Conservation (phyloP, 352 stramenopile species). For the Phytophthora quininea region DNA sequence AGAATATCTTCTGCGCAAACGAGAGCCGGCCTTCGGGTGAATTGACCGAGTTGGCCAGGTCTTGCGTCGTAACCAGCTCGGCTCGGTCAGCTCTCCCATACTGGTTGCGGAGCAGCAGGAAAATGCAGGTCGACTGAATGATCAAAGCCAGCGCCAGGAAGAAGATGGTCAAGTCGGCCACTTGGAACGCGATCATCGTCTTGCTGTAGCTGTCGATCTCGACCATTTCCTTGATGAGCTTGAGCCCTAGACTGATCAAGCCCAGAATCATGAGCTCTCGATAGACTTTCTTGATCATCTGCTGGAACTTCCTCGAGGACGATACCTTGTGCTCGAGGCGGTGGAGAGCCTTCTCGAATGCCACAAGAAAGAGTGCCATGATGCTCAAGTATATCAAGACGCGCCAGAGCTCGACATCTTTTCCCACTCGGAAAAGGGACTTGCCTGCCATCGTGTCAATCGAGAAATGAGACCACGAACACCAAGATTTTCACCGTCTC, state of each 20-base stretch:
- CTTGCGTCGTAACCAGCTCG: constrained; percentile 51
- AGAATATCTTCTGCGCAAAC: no score
- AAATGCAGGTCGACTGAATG: constrained; percentile 55
- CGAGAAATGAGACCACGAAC: no score
- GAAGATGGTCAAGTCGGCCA: constrained; percentile 20
- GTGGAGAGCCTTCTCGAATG: constrained; percentile 57
- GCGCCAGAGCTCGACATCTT: constrained; percentile 62
- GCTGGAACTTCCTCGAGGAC: constrained; percentile 61
- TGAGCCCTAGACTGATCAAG: constrained; percentile 59
- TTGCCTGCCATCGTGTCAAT: constrained; percentile 22
- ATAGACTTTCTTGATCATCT: constrained; percentile 36
- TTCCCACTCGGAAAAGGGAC: constrained; percentile 63
- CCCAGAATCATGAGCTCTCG: constrained; percentile 70
- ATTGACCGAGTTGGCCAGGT: constrained; percentile 5
- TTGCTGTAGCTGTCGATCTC: constrained; percentile 33
- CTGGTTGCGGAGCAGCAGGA: constrained; percentile 44
- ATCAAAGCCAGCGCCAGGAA: constrained; percentile 61
- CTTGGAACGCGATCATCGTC: neutral
- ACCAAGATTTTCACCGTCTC: no score
- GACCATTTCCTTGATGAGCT: constrained; percentile 50
- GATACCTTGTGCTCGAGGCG: constrained; percentile 54
- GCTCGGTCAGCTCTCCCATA: constrained; percentile 44
- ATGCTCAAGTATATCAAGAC: constrained; percentile 54
- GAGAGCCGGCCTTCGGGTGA: no score
- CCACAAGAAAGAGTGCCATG: constrained; percentile 53